These are phyloP conservation scores for Neocatenulostroma microsporum DNA, from an alignment of 2,329 filamentous ascomycete species.

Conservation along the genomic window DNA sequence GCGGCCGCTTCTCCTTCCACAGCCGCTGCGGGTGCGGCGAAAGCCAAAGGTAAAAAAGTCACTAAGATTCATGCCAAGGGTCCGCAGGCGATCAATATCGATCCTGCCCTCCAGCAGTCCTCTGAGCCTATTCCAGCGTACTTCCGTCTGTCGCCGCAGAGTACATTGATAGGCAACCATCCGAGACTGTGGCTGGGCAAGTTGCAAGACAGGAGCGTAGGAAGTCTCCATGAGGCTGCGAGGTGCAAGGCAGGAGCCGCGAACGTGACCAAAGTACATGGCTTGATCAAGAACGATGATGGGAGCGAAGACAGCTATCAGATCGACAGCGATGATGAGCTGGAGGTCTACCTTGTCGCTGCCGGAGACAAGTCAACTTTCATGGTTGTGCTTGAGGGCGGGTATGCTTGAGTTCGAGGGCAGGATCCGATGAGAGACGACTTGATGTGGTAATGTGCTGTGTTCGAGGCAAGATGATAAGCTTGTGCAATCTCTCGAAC, in stretches of 20 bases:
- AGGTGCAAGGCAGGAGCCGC: slow-evolving; percentile 54
- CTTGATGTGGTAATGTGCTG: too few species aligned
- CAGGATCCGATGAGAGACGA: not conserved
- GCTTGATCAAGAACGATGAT: slow-evolving; percentile 49
- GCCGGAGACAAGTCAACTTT: slow-evolving; percentile 55
- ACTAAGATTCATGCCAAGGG: slow-evolving; percentile 3
- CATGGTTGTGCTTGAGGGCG: slow-evolving; percentile 23
- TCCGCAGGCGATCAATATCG: slow-evolving; percentile 9
- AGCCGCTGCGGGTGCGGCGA: not conserved
- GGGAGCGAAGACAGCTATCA: slow-evolving; percentile 55
- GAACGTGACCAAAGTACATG: slow-evolving; percentile 54
- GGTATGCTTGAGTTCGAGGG: slow-evolving; percentile 19
- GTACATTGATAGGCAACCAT: slow-evolving; percentile 44
- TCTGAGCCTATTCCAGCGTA: slow-evolving; percentile 51
- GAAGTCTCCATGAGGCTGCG: slow-evolving; percentile 56
- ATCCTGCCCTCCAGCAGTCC: slow-evolving; percentile 11
- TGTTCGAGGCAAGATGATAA: too few species aligned
- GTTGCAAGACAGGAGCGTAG: slow-evolving; percentile 50
- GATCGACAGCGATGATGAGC: slow-evolving; percentile 63
- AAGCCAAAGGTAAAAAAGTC: not conserved
- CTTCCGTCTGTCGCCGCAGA: slow-evolving; percentile 61
- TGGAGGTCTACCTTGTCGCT: slow-evolving; percentile 59
- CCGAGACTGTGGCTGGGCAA: slow-evolving; percentile 58
- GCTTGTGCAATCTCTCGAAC: too few species aligned
- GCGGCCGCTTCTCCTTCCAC: not conserved